These are phyloP conservation scores for Peribolospora kevripleyi DNA, from an alignment of 768 basidiomycete genomes.

Conservation along the genomic window DNA sequence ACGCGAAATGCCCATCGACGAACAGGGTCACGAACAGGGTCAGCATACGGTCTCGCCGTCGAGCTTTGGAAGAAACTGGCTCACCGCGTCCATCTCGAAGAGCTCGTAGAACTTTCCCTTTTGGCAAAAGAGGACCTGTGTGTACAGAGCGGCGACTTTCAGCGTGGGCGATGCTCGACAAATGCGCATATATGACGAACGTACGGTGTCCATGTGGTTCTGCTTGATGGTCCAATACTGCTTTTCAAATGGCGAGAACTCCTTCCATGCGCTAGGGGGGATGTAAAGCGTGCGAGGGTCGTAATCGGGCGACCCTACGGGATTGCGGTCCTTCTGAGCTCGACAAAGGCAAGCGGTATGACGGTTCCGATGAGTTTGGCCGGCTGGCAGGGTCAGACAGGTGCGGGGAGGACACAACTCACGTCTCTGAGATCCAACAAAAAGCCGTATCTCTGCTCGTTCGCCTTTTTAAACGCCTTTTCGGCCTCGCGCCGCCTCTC, in stretches of 20 bases:
- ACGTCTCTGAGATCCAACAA: slow-evolving; percentile 49
- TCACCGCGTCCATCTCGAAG: not conserved
- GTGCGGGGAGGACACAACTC: slow-evolving; percentile 11
- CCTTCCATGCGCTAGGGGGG: slow-evolving; percentile 47
- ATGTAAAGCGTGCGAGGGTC: slow-evolving; percentile 72
- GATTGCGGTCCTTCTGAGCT: slow-evolving; percentile 48
- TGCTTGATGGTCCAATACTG: slow-evolving; percentile 74
- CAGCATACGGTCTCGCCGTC: not conserved
- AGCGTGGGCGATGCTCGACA: too few species aligned
- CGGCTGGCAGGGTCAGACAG: not conserved
- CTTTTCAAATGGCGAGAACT: slow-evolving; percentile 86
- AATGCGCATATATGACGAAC: slow-evolving; percentile 20
- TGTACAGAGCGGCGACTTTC: slow-evolving; percentile 13
- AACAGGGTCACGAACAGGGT: not conserved
- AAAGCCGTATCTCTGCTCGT: slow-evolving; percentile 38
- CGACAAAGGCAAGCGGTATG: not conserved
- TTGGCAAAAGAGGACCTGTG: slow-evolving; percentile 71
- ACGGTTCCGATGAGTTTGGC: not conserved
- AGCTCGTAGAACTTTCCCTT: slow-evolving; percentile 40
- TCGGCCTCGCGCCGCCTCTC: too few species aligned
- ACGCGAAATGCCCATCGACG: slow-evolving; percentile 8
- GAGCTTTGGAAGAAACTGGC: not conserved
- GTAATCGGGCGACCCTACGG: slow-evolving; percentile 59
- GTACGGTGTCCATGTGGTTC: slow-evolving; percentile 67
- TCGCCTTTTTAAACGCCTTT: too few species aligned